These are phyloP conservation scores for Nakazawaea laoshanensis DNA, from an alignment of 805 yeast genomes.

Conservation along the genomic window DNA sequence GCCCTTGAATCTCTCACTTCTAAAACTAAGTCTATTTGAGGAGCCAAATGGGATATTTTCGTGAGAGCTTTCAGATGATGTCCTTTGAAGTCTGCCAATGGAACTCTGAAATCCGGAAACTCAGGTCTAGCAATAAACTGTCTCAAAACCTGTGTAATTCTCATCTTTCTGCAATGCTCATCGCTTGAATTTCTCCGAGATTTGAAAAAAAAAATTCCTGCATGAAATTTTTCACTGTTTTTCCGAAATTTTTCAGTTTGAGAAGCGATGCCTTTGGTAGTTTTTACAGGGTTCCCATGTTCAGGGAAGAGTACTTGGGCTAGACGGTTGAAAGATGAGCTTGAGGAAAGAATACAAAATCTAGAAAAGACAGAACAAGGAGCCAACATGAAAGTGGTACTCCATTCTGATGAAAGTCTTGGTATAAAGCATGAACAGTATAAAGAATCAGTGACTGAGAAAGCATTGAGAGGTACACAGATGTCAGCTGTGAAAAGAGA, in stretches of 20 bases:
- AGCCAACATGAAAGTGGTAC: conserved; percentile 47
- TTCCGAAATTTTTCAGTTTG: neutral
- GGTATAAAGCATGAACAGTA: conserved; percentile 67
- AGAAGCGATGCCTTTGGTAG: conserved; percentile 66
- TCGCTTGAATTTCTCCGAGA: neutral
- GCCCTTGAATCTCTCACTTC: conserved; percentile 89
- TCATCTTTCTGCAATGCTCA: neutral
- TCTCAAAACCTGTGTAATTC: neutral
- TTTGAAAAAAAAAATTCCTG: neutral
- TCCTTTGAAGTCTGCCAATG: conserved; percentile 78
- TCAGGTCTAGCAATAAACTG: conserved; percentile 55
- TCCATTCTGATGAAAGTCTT: conserved; percentile 71
- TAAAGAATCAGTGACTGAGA: conserved; percentile 66
- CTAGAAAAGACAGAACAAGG: conserved; percentile 38
- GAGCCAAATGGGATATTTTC: conserved; percentile 56
- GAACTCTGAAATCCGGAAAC: conserved; percentile 70
- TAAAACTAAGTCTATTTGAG: conserved; percentile 72
- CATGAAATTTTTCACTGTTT: neutral
- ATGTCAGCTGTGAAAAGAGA: conserved; percentile 86
- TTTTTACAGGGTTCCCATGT: conserved; percentile 79
- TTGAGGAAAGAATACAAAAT: conserved; percentile 36
- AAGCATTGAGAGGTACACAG: conserved; percentile 74
- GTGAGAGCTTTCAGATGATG: conserved; percentile 80
- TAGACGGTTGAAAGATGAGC: conserved; percentile 33
- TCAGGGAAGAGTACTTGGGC: conserved; percentile 82